Evolutionary conservation across 208 protist genomes (phyloP).

Genomic region (Phytomonas sp.): DNA sequence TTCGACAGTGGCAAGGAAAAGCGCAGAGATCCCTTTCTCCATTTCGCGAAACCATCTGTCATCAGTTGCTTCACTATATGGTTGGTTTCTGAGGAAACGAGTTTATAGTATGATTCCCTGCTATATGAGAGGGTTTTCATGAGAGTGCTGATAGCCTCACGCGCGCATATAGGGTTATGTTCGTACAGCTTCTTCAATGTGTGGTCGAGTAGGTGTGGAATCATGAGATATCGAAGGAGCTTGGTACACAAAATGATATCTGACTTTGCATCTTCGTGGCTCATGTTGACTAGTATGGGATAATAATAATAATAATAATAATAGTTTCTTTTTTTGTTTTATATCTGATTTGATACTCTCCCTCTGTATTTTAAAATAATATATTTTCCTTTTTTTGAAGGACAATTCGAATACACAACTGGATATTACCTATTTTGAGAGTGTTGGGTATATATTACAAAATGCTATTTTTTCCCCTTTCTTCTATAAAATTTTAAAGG

Average conservation of each 20-base stretch:
- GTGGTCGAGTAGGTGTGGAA: conserved; percentile 1
- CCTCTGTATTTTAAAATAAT: background rate
- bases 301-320: background rate
- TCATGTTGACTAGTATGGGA: background rate
- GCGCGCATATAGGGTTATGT: conserved; percentile 18
- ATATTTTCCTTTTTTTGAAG: background rate
- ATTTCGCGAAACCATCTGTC: conserved; percentile 13
- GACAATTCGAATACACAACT: background rate
- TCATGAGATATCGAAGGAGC: conserved; percentile 5
- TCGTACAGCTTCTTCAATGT: conserved; percentile 12
- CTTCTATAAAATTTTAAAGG: background rate
- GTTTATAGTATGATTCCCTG: conserved; percentile 8
- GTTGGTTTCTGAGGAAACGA: conserved; percentile 15
- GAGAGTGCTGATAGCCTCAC: conserved; percentile 20
- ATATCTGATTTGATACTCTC: background rate
- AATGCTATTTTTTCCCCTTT: background rate
- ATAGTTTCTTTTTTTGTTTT: background rate
- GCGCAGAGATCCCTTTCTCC: conserved; percentile 11
- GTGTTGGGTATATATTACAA: background rate
- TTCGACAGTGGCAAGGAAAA: conserved; percentile 45
- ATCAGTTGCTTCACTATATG: conserved; percentile 10
- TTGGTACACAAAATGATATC: background rate
- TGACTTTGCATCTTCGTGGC: background rate
- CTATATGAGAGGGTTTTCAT: conserved; percentile 12
- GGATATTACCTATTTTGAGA: background rate